Evolutionary conservation across 148 eudicot genomes (phyloP).

Genomic region (Rhododendron molle): DNA sequence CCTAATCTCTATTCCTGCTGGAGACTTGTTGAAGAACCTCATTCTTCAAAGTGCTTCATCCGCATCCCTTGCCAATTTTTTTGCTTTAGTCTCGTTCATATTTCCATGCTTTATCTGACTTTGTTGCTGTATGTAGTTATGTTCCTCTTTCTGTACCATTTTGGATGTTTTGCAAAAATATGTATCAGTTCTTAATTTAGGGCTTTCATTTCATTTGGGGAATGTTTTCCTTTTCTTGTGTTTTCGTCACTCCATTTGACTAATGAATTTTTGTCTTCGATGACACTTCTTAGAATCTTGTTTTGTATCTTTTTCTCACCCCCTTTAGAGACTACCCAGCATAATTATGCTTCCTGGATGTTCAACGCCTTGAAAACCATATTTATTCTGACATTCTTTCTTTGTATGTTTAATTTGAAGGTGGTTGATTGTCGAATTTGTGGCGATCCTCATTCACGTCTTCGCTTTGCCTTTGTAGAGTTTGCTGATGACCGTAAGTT

Average conservation of each 20-base stretch:
- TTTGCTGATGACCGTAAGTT: conserved; percentile 86
- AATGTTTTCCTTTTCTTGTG: background rate
- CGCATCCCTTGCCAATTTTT: background rate
- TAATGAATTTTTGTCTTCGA: background rate
- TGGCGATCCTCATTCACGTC: conserved; percentile 94
- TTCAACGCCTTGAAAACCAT: background rate
- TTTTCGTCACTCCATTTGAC: background rate
- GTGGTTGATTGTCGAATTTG: conserved; percentile 69
- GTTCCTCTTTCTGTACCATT: background rate
- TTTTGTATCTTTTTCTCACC: background rate
- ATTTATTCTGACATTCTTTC: conserved; percentile 6
- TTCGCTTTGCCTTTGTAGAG: conserved; percentile 97
- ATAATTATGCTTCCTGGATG: background rate
- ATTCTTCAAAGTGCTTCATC: background rate
- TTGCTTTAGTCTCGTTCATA: background rate
- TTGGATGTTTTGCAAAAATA: background rate
- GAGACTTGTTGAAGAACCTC: background rate
- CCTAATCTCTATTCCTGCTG: background rate
- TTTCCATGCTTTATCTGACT: background rate
- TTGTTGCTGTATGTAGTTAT: background rate
- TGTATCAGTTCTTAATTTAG: background rate
- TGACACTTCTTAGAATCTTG: background rate
- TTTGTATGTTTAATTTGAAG: conserved; percentile 6
- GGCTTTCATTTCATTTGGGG: background rate
- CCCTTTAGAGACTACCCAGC: background rate